Conservation (phyloP, 495 filamentous ascomycete species). For the Penicillium cosmopolitanum region DNA sequence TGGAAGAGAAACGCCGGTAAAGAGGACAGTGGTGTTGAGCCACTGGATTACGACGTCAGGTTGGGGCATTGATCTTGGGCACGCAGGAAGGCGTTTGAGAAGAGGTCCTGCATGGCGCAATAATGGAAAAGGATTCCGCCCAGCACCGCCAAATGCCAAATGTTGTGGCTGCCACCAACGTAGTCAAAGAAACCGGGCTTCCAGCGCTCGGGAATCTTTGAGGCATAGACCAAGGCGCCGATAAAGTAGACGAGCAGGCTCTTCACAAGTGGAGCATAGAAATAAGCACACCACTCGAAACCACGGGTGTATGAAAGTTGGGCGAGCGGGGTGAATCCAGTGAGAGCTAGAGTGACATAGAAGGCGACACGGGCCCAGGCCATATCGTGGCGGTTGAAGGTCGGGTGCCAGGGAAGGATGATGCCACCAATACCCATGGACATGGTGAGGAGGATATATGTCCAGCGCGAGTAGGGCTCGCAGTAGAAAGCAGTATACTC, state of each 20-base stretch:
- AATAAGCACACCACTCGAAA: conserved; percentile 72
- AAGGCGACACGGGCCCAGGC: conserved; percentile 90
- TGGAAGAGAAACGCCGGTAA: conserved; percentile 9
- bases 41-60: conserved; percentile 24
- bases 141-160: conserved; percentile 95
- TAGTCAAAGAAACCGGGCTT: conserved; percentile 92
- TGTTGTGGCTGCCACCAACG: conserved; percentile 90
- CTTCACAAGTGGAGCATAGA: conserved; percentile 89
- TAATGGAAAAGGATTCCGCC: conserved; percentile 98
- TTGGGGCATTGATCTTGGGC: conserved; percentile 61
- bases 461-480: conserved; percentile 84
- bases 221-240: conserved; percentile 89
- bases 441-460: conserved; percentile 83
- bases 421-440: conserved; percentile 83
- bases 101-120: conserved; percentile 92
- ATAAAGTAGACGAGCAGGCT: conserved; percentile 82
- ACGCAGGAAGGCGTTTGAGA: conserved; percentile 78
- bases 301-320: conserved; percentile 81
- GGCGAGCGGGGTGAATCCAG: conserved; percentile 84
- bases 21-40: conserved; percentile 5
- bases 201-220: conserved; percentile 92
- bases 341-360: conserved; percentile 85
- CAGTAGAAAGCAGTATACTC: conserved; percentile 99
- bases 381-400: conserved; percentile 92
- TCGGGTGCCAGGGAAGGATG: conserved; percentile 94